Base-by-base conservation (phyloP, 2,329 filamentous ascomycete genomes). In the Arthrobotrys conoides region DNA sequence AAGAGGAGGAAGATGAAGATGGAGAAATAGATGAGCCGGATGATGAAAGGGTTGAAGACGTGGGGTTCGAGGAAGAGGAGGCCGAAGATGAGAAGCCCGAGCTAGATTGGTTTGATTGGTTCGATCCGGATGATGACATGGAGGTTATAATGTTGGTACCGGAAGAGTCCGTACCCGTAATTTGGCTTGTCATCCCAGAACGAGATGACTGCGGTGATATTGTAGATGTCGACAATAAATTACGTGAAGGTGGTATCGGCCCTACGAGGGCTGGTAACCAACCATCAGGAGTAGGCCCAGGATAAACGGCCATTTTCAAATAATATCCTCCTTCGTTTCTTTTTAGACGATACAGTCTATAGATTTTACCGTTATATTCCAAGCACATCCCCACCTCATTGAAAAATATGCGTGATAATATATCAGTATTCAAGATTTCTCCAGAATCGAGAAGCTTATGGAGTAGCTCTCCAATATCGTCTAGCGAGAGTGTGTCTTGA, bases 361-460 rank as follows among this genome's bases (percentile, higher is more conserved):
- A 59, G 2, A 14, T 38, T 10, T 38, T 59, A 18, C 53, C 53
- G 3, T 38, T 18, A n/a, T 38, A 59, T 14, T 59, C 53, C 33
- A 59, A 38, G 53, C 53, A 59, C 30, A 59, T 20, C 30, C 53
- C 53, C n/a, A 38, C 53, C n/a, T 36, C 30, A 12, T 20, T 38
- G n/a, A 59, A 59, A 22, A 59, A 38, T 2, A 59, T 14, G 9
- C 53, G 53, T 6, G 30, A 36, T 6, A 59, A 22, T 20, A 59
- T 27, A 41, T 59, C 53, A 3, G 30, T 38, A 14, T 6, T 1
- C 18, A 14, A 14, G 6, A 59, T 59, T 2, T 38, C 30, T 1
- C 18, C 22, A 22, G 53, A 59, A 3, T 14, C 33, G 10, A 59
- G 53, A 38, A 27, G 9, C 4, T 36, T 30, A 3, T 59, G 30